phyloP scores from a whole-genome alignment of 306 rosid species.

The Ceratonia siliqua region DNA sequence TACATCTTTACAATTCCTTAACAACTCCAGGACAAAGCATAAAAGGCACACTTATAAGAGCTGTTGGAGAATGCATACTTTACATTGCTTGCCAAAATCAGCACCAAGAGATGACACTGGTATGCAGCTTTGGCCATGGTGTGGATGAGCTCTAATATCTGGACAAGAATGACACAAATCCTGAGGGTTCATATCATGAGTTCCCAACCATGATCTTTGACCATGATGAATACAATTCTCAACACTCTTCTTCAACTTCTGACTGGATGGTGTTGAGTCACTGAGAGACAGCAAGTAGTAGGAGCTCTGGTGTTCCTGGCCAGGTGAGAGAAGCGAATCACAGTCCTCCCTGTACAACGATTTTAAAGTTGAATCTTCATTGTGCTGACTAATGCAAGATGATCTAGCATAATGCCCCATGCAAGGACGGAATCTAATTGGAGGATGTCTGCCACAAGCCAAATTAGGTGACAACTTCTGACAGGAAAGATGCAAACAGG shows the following conservation, averaged over 20 bases:
- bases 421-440: constrained; percentile 24
- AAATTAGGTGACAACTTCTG: constrained; percentile 38
- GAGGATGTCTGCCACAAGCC: constrained; percentile 29
- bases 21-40: not conserved
- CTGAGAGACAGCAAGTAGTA: constrained; percentile 41
- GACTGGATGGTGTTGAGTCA: constrained; percentile 42
- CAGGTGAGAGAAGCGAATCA: constrained; percentile 33
- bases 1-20: not conserved
- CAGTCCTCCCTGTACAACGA: constrained; percentile 28
- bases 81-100: constrained; percentile 31
- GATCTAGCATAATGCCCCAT: constrained; percentile 37
- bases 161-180: constrained; percentile 42
- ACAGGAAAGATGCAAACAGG: constrained; percentile 40
- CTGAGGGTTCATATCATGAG: constrained; percentile 32
- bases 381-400: constrained; percentile 42
- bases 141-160: constrained; percentile 35
- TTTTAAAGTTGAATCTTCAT: constrained; percentile 30
- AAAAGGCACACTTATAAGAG: not conserved
- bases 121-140: constrained; percentile 32
- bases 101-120: constrained; percentile 23
- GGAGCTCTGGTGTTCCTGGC: constrained; percentile 47
- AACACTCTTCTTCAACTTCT: constrained; percentile 40
- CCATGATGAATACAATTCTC: constrained; percentile 42
- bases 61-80: constrained; percentile 22
- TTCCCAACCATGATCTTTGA: constrained; percentile 31